phyloP scores from a whole-genome alignment of 202 grass and related monocot genomes.

The Eragrostis tef region DNA sequence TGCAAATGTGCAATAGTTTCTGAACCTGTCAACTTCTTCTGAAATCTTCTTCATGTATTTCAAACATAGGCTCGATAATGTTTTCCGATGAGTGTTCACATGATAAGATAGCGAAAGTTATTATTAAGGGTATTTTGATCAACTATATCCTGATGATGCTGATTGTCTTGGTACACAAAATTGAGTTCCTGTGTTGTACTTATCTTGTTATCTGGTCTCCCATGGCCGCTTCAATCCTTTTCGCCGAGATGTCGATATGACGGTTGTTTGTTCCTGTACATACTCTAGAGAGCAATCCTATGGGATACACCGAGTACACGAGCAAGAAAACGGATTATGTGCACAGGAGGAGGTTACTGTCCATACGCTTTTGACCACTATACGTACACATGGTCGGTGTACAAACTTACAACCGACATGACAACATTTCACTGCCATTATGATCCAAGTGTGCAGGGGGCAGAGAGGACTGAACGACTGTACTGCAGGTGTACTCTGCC shows the following conservation, averaged over 20 bases:
- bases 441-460: neutral
- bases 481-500: neutral
- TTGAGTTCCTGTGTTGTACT: neutral
- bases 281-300: neutral
- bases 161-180: neutral
- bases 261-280: neutral
- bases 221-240: conserved; percentile 21
- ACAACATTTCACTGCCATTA: neutral
- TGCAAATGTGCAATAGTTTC: no score
- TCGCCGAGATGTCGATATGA: neutral
- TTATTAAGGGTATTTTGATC: no score
- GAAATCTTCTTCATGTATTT: no score
- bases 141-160: neutral
- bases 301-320: neutral
- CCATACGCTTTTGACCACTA: neutral
- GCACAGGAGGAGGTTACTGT: neutral
- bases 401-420: neutral
- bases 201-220: neutral
- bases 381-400: no score
- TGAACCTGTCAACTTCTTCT: no score
- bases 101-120: no score
- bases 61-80: no score
- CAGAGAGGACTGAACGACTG: neutral
- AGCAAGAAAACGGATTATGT: neutral
- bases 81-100: no score